Evolutionary conservation across 352 stramenopile species (phyloP).

Genomic region (Lagenidium giganteum): DNA sequence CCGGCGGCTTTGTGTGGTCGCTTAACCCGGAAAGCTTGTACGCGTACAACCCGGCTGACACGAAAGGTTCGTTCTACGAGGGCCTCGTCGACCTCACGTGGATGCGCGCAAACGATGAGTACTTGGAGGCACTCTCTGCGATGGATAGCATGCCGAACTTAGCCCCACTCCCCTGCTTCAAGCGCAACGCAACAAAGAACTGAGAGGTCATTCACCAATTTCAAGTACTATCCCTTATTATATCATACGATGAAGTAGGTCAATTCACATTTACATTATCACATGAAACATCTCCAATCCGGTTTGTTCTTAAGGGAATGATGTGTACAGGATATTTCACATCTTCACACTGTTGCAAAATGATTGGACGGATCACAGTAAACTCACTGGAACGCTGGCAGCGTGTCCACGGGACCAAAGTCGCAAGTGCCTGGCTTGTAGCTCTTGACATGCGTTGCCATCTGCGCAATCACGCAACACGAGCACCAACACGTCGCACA

Average conservation of each 20-base stretch:
- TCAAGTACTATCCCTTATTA: no score
- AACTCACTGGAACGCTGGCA: constrained; percentile 21
- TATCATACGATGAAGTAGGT: no score
- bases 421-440: constrained; percentile 15
- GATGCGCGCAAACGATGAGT: constrained; percentile 44
- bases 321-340: no score
- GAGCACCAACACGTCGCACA: constrained; percentile 6
- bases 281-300: no score
- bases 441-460: constrained; percentile 26
- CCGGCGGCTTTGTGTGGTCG: constrained; percentile 63
- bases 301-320: no score
- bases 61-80: constrained; percentile 29
- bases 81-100: constrained; percentile 44
- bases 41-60: constrained; percentile 39
- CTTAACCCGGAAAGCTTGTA: constrained; percentile 66
- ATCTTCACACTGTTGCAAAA: no score
- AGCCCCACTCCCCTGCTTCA: constrained; percentile 40
- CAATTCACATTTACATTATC: no score
- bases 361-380: no score
- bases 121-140: constrained; percentile 26
- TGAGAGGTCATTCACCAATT: no score
- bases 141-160: constrained; percentile 48
- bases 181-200: no score
- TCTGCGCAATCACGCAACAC: constrained; percentile 21
- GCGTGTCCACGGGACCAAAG: not conserved